Conservation (phyloP, 108 stramenopile species). For the Pseudonitzschia multistriata region DNA sequence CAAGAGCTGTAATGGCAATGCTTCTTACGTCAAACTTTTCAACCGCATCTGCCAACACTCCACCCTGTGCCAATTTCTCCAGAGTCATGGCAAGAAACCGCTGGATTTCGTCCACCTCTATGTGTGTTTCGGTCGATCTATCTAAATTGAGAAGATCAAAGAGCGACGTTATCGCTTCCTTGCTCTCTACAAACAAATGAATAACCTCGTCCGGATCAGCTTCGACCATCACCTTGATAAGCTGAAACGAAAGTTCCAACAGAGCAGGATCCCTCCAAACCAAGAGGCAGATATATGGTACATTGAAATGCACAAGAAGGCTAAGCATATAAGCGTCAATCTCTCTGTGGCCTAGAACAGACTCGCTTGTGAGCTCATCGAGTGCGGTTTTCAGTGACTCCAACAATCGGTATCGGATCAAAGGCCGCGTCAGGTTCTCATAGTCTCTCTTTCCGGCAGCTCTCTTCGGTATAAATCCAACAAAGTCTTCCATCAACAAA, state of each 20-base stretch:
- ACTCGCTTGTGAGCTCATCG: constrained; percentile 30
- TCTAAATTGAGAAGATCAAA: constrained; percentile 66
- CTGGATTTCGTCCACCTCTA: constrained; percentile 36
- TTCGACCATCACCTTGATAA: constrained; percentile 49
- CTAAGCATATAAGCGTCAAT: constrained; percentile 42
- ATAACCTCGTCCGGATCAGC: constrained; percentile 48
- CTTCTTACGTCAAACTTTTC: constrained; percentile 51
- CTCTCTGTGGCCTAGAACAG: constrained; percentile 17
- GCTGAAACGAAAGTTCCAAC: constrained; percentile 50
- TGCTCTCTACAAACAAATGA: constrained; percentile 52
- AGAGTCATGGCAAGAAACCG: constrained; percentile 49
- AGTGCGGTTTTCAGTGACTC: constrained; percentile 47
- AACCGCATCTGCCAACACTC: constrained; percentile 54
- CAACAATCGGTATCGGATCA: constrained; percentile 55
- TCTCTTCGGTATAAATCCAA: constrained; percentile 35
- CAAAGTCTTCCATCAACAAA: constrained; percentile 44
- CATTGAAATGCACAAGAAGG: constrained; percentile 51
- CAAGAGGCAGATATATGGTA: constrained; percentile 57
- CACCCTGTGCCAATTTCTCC: constrained; percentile 56
- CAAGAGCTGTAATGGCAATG: constrained; percentile 65
- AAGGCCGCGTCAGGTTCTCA: constrained; percentile 41
- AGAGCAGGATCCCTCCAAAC: constrained; percentile 60
- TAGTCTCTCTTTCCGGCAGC: constrained; percentile 33
- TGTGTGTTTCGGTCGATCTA: constrained; percentile 17
- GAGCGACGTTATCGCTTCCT: constrained; percentile 52